phyloP scores from a whole-genome alignment of 495 filamentous ascomycete species.

The Neurospora sp. region DNA sequence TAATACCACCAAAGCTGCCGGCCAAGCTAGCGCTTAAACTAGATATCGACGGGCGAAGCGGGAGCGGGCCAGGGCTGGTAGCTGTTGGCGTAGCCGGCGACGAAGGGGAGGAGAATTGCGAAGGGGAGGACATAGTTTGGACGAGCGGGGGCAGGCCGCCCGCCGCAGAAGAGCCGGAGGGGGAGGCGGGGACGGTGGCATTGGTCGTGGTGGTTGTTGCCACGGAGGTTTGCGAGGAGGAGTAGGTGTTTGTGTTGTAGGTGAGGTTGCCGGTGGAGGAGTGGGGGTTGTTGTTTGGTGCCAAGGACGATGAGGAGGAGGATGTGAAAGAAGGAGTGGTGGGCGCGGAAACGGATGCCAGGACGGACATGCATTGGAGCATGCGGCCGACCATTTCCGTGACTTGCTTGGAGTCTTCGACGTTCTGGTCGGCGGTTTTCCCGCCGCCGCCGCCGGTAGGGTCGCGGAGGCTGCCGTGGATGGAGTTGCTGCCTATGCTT shows the following conservation, averaged over 20 bases:
- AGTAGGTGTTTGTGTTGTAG: background rate
- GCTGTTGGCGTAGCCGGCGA: background rate
- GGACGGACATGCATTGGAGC: constrained; percentile 90
- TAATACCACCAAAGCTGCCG: background rate
- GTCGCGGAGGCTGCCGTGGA: constrained; percentile 20
- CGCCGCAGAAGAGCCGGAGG: background rate
- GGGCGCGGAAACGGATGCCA: constrained; percentile 49
- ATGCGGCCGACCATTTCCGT: constrained; percentile 92
- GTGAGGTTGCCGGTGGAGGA: background rate
- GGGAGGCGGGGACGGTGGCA: background rate
- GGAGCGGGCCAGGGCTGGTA: background rate
- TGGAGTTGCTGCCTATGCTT: background rate
- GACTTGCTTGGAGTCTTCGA: constrained; percentile 68
- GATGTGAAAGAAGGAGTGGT: background rate
- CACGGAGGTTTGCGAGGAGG: background rate
- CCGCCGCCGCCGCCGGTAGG: background rate
- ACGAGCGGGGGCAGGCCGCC: background rate
- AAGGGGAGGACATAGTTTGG: background rate
- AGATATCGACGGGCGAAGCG: background rate
- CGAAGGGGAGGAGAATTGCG: background rate
- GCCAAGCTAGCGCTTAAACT: background rate
- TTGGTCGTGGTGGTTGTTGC: background rate
- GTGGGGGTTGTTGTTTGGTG: background rate
- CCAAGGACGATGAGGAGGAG: background rate
- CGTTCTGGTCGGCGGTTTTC: constrained; percentile 30